These are phyloP conservation scores for Penicillium cinerascens DNA, from an alignment of 495 filamentous ascomycete genomes.

Conservation along the genomic window DNA sequence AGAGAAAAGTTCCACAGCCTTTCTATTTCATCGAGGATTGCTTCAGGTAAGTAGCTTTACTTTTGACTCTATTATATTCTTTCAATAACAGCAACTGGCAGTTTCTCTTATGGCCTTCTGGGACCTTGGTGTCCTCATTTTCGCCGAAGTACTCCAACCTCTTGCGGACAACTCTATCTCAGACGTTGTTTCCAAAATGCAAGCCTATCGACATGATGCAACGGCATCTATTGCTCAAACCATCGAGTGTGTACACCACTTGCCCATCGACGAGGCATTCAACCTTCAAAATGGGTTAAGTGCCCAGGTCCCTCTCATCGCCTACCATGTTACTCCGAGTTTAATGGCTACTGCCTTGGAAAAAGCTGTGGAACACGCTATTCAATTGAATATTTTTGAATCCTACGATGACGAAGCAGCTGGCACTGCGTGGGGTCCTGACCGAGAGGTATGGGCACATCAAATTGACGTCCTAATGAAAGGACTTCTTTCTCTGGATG, in stretches of 20 bases:
- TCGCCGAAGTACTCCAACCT: not conserved
- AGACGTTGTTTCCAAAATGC: not conserved
- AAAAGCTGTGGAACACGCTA: constrained; percentile 16
- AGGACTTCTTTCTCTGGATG: constrained; percentile 20
- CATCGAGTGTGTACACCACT: constrained; percentile 2
- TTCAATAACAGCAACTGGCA: not conserved
- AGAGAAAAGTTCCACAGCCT: constrained; percentile 5
- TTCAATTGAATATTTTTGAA: not conserved
- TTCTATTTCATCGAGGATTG: constrained; percentile 16
- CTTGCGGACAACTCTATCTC: not conserved
- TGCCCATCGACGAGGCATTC: constrained; percentile 16
- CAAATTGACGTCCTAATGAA: constrained; percentile 22
- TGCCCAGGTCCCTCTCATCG: constrained; percentile 14
- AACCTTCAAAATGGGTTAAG: constrained; percentile 22
- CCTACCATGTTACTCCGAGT: constrained; percentile 24
- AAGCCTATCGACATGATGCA: constrained; percentile 1
- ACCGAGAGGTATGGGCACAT: constrained; percentile 1
- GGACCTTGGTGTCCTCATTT: constrained; percentile 17
- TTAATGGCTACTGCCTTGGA: constrained; percentile 16
- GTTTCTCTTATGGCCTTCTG: constrained; percentile 19
- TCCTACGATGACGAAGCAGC: not conserved
- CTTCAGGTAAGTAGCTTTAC: constrained; percentile 18
- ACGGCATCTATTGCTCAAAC: constrained; percentile 4
- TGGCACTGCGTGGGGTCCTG: not conserved
- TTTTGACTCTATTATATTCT: no score